Conservation (phyloP, 1,284 basidiomycete species). For the Marasmius fiardii region DNA sequence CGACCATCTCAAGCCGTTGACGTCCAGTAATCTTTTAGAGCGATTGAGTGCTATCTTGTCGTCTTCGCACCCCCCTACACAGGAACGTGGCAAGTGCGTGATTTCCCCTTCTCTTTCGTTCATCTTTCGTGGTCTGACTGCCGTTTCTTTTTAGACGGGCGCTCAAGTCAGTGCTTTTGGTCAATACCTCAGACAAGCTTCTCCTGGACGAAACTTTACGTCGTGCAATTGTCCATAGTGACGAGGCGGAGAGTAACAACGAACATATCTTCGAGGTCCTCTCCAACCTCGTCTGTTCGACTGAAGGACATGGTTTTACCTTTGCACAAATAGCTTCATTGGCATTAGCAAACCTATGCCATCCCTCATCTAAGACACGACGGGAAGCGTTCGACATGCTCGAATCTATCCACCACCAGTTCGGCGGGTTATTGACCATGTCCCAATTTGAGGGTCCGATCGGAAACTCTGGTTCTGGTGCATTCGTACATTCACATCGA, state of each 20-base stretch:
- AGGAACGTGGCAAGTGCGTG: conserved; percentile 61
- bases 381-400: conserved; percentile 79
- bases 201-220: conserved; percentile 71
- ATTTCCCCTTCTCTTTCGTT: neutral
- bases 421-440: conserved; percentile 58
- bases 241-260: conserved; percentile 51
- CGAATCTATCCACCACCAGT: conserved; percentile 69
- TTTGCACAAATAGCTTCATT: conserved; percentile 81
- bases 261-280: conserved; percentile 79
- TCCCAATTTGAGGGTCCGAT: conserved; percentile 76
- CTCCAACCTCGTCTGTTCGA: conserved; percentile 66
- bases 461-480: conserved; percentile 69
- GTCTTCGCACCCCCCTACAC: conserved; percentile 48
- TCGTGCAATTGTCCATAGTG: conserved; percentile 65
- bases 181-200: conserved; percentile 56
- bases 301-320: conserved; percentile 57
- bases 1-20: conserved; percentile 53
- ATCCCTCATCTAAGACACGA: conserved; percentile 66
- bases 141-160: conserved; percentile 58
- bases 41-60: conserved; percentile 66
- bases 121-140: conserved; percentile 11
- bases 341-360: conserved; percentile 83
- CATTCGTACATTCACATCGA: conserved; percentile 81
- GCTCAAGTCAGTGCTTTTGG: conserved; percentile 66
- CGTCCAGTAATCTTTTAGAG: conserved; percentile 52